Conservation (phyloP, 2,329 filamentous ascomycete genomes). For the Ophiostoma ulmi region DNA sequence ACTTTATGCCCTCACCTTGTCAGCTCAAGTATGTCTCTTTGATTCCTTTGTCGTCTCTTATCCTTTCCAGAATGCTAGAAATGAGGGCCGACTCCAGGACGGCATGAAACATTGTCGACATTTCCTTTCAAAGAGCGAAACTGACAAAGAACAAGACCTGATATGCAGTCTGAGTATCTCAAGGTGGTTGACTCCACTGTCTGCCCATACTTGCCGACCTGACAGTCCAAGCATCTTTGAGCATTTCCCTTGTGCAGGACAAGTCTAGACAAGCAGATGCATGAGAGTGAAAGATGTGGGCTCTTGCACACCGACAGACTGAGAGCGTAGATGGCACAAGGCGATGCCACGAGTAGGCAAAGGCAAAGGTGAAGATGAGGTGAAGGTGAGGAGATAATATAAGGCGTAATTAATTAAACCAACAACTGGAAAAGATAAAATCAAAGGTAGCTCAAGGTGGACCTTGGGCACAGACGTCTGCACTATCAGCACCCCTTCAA, state of each 20-base stretch:
- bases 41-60: neutral
- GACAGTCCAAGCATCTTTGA: neutral
- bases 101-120: constrained; percentile 20
- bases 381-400: neutral
- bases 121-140: neutral
- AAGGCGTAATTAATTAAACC: neutral
- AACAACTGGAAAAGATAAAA: neutral
- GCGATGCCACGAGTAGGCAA: neutral
- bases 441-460: constrained; percentile 20
- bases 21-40: neutral
- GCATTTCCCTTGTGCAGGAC: neutral
- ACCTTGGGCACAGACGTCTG: constrained; percentile 19
- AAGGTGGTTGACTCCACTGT: constrained; percentile 4
- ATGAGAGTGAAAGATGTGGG: neutral
- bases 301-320: constrained; percentile 11
- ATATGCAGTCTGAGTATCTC: neutral
- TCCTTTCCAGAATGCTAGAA: constrained; percentile 18
- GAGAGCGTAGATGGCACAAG: neutral
- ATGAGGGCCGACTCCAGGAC: constrained; percentile 14
- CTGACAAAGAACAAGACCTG: neutral
- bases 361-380: neutral
- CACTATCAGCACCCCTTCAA: constrained; percentile 2
- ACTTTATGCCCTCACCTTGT: neutral
- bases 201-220: neutral
- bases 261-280: constrained; percentile 2